Percentiles rank a stretch among this genome's conserved stretches.
Evolutionary conservation across 192 early-diverging fungal species (phyloP).

Genomic region (Allomyces javanicus): DNA sequence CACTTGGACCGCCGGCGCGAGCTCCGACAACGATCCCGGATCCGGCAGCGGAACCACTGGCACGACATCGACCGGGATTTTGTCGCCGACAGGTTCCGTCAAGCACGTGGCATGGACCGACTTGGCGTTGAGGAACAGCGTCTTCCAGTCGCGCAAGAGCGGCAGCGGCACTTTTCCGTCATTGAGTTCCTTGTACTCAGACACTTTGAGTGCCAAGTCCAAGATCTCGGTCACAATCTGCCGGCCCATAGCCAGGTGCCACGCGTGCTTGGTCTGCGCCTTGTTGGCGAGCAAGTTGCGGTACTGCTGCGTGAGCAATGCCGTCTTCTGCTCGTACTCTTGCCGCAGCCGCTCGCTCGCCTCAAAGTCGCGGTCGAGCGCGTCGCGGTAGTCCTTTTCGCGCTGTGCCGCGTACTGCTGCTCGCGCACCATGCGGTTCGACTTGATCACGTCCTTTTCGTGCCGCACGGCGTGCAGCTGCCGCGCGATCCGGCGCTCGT

Average conservation of each 20-base stretch:
- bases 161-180: conserved; percentile 23
- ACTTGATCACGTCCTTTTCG: conserved; percentile 32
- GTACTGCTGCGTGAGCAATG: conserved; percentile 24
- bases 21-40: background rate
- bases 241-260: conserved; percentile 7
- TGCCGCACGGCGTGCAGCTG: conserved; percentile 33
- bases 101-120: conserved; percentile 16
- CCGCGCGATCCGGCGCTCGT: conserved; percentile 37
- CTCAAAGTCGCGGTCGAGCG: conserved; percentile 24
- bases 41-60: background rate
- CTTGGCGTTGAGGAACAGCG: conserved; percentile 21
- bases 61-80: conserved; percentile 6
- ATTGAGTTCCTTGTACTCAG: conserved; percentile 28
- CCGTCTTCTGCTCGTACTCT: conserved; percentile 21
- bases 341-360: conserved; percentile 12
- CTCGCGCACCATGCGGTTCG: conserved; percentile 27
- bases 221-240: conserved; percentile 25
- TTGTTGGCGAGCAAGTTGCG: conserved; percentile 24
- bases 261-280: conserved; percentile 11
- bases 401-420: conserved; percentile 30
- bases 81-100: conserved; percentile 18
- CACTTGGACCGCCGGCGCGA: conserved; percentile 3
- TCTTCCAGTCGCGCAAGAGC: conserved; percentile 33
- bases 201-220: conserved; percentile 25
- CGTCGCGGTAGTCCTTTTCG: conserved; percentile 33